A percentile compares a stretch with the other conserved stretches of the same genome.
These are phyloP conservation scores for Epithele typhae DNA, from an alignment of 768 basidiomycete genomes.

Conservation along the genomic window DNA sequence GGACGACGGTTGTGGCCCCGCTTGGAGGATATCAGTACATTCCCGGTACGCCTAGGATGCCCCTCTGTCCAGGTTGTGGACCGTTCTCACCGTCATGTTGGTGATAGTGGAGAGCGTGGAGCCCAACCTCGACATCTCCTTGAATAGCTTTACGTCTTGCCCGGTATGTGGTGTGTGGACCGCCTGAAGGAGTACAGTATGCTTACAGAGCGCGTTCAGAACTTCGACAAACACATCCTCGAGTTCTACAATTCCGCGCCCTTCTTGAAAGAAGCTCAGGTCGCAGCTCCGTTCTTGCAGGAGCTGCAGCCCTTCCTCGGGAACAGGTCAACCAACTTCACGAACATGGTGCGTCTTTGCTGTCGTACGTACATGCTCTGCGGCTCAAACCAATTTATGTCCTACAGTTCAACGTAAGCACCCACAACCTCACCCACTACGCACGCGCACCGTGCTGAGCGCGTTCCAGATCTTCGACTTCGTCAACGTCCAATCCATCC, in stretches of 20 bases:
- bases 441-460: neutral
- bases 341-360: conserved; percentile 25
- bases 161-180: conserved; percentile 6
- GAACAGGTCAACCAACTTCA: conserved; percentile 21
- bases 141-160: conserved; percentile 22
- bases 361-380: no score
- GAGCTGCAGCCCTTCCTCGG: conserved; percentile 23
- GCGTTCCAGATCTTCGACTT: conserved; percentile 29
- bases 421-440: no score
- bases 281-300: conserved; percentile 22
- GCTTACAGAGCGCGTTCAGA: conserved; percentile 4
- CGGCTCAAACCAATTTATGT: no score
- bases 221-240: conserved; percentile 20
- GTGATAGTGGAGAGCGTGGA: conserved; percentile 22
- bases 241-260: conserved; percentile 26
- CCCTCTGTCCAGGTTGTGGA: neutral
- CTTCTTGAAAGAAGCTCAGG: conserved; percentile 20
- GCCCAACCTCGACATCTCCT: conserved; percentile 20
- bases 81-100: no score
- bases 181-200: neutral
- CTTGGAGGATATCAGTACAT: conserved; percentile 61
- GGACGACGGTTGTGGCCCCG: conserved; percentile 50
- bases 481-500: conserved; percentile 35
- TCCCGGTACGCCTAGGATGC: conserved; percentile 8
- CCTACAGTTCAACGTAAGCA: neutral